A percentile compares a stretch with the other conserved stretches of the same genome.
phyloP scores from a whole-genome alignment of 1,284 basidiomycete genomes.

The Melampsora abietis-canadensis region DNA sequence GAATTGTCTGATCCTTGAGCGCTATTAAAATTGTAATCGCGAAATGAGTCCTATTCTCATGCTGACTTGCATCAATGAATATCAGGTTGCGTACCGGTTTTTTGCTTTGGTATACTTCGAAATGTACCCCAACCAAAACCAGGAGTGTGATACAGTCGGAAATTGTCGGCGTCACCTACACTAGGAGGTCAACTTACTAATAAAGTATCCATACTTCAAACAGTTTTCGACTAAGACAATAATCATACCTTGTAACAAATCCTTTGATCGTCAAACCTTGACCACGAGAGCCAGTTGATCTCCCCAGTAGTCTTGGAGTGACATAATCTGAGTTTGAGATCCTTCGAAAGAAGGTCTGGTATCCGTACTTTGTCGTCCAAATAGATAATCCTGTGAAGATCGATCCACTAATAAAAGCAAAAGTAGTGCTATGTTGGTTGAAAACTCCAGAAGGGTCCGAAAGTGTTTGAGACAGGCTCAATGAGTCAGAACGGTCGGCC shows the following conservation, averaged over 20 bases:
- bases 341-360: slow-evolving; percentile 26
- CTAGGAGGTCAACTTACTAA: slow-evolving; percentile 13
- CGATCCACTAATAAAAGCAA: slow-evolving; percentile 32
- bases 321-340: slow-evolving; percentile 41
- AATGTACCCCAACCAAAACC: slow-evolving; percentile 34
- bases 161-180: slow-evolving; percentile 43
- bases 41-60: too few species aligned
- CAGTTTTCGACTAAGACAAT: not conserved
- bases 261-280: slow-evolving; percentile 29
- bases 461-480: not conserved
- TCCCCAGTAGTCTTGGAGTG: slow-evolving; percentile 23
- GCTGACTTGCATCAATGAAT: not conserved
- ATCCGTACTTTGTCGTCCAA: slow-evolving; percentile 22
- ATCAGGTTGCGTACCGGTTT: slow-evolving; percentile 10
- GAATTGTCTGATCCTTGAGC: slow-evolving; percentile 39
- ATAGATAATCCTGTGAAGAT: slow-evolving; percentile 24
- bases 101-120: slow-evolving; percentile 28
- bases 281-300: not conserved
- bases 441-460: not conserved
- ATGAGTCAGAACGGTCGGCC: not conserved
- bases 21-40: not conserved
- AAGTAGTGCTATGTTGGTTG: slow-evolving; percentile 7
- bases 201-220: not conserved
- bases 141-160: slow-evolving; percentile 38
- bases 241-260: slow-evolving; percentile 37